Conservation (phyloP, 2,329 filamentous ascomycete species). For the Stagonosporopsis rhizophila region DNA sequence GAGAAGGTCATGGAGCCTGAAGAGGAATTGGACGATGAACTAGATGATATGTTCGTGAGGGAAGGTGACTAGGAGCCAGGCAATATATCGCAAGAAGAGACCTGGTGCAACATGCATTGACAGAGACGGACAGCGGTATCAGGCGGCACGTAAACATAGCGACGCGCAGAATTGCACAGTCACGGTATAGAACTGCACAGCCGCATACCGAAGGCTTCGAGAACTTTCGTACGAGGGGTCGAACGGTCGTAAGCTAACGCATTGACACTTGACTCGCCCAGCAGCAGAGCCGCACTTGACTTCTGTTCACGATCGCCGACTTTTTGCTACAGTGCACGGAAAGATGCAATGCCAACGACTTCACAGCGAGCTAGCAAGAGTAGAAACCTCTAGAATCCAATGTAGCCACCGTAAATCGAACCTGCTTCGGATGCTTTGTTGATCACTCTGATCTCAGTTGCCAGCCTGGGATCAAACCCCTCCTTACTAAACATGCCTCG, state of each 20-base stretch:
- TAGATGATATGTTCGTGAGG: conserved; percentile 58
- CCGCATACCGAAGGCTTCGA: conserved; percentile 13
- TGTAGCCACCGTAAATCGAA: neutral
- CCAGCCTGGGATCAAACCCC: conserved; percentile 11
- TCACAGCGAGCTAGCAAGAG: neutral
- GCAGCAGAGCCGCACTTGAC: neutral
- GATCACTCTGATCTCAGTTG: neutral
- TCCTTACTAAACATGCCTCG: conserved; percentile 31
- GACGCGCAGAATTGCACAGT: conserved; percentile 12
- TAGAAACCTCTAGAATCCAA: neutral
- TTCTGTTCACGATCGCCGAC: neutral
- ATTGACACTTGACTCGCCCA: conserved; percentile 9
- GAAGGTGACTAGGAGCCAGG: conserved; percentile 13
- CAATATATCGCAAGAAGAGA: neutral
- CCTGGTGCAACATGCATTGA: conserved; percentile 1
- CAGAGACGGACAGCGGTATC: neutral
- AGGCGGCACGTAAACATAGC: neutral
- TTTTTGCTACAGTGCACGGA: neutral
- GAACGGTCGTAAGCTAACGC: conserved; percentile 1
- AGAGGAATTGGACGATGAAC: conserved; percentile 48
- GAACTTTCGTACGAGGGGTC: conserved; percentile 9
- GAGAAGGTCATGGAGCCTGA: conserved; percentile 86
- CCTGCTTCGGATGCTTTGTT: neutral
- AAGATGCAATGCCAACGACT: neutral
- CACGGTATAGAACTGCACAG: conserved; percentile 9